Conservation (phyloP, 2,329 filamentous ascomycete species). For the Didymella pomorum region DNA sequence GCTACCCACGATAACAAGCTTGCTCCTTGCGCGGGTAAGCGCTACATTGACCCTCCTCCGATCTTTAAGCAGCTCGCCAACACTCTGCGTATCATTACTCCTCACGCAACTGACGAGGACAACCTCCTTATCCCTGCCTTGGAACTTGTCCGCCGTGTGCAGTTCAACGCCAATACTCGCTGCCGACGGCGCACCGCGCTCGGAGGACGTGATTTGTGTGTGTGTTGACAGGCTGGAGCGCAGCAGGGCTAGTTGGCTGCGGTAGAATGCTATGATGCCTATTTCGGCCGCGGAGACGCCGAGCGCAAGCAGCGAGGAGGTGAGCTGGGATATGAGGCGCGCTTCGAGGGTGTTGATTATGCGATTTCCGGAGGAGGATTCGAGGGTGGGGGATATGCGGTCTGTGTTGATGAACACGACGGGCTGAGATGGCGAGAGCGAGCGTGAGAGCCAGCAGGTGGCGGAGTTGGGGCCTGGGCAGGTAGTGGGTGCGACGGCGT, state of each 20-base stretch:
- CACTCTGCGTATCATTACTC: conserved; percentile 79
- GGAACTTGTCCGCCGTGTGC: conserved; percentile 96
- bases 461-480: conserved; percentile 62
- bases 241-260: conserved; percentile 85
- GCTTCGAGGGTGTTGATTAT: conserved; percentile 91
- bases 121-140: conserved; percentile 94
- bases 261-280: conserved; percentile 96
- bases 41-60: conserved; percentile 96
- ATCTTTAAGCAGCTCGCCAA: conserved; percentile 92
- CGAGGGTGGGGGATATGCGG: conserved; percentile 68
- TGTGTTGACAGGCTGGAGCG: conserved; percentile 71
- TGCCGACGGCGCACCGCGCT: conserved; percentile 40
- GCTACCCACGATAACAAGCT: conserved; percentile 88
- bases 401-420: conserved; percentile 94
- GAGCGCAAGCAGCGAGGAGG: conserved; percentile 76
- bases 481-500: conserved; percentile 14
- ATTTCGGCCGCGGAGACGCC: conserved; percentile 81
- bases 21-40: conserved; percentile 90
- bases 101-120: conserved; percentile 87
- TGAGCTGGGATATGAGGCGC: conserved; percentile 77
- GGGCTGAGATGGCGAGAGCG: conserved; percentile 74
- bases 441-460: conserved; percentile 77
- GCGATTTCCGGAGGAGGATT: conserved; percentile 77
- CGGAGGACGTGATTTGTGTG: conserved; percentile 55
- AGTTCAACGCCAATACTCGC: conserved; percentile 76